A percentile compares a stretch with the other conserved stretches of the same genome.
These are phyloP conservation scores for Ascochyta rabiei DNA, from an alignment of 2,329 filamentous ascomycete genomes.

Conservation along the genomic window DNA sequence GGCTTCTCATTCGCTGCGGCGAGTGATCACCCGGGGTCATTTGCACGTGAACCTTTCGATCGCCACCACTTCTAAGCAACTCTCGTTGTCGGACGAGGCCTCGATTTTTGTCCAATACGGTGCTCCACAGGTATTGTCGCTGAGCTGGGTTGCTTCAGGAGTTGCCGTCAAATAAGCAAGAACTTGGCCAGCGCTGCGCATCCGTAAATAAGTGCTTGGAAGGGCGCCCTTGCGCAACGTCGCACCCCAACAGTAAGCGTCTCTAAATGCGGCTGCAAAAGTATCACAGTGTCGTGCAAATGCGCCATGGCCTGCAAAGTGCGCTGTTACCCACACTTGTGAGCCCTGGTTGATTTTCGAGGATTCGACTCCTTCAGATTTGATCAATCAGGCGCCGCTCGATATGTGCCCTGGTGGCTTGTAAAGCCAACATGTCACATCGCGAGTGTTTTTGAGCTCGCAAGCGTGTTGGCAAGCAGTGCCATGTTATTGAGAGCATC, in stretches of 20 bases:
- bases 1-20: constrained; percentile 9
- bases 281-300: neutral
- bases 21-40: constrained; percentile 1
- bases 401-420: constrained; percentile 4
- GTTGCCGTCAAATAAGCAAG: constrained; percentile 8
- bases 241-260: constrained; percentile 3
- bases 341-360: neutral
- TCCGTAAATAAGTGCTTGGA: constrained; percentile 1
- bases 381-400: constrained; percentile 11
- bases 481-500: too few relatives aligned
- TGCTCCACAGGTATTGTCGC: constrained; percentile 4
- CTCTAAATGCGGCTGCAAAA: neutral
- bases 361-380: constrained; percentile 4
- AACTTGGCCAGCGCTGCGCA: neutral
- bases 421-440: neutral
- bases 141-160: neutral
- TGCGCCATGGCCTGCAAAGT: neutral
- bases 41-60: constrained; percentile 7
- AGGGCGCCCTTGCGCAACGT: constrained; percentile 16
- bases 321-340: neutral
- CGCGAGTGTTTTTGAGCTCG: neutral
- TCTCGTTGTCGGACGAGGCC: neutral
- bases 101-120: constrained; percentile 8
- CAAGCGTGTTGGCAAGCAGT: too few relatives aligned
- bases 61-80: constrained; percentile 3